Conservation (phyloP, 176 grass and related monocot genomes). For the Lolium multiflorum region DNA sequence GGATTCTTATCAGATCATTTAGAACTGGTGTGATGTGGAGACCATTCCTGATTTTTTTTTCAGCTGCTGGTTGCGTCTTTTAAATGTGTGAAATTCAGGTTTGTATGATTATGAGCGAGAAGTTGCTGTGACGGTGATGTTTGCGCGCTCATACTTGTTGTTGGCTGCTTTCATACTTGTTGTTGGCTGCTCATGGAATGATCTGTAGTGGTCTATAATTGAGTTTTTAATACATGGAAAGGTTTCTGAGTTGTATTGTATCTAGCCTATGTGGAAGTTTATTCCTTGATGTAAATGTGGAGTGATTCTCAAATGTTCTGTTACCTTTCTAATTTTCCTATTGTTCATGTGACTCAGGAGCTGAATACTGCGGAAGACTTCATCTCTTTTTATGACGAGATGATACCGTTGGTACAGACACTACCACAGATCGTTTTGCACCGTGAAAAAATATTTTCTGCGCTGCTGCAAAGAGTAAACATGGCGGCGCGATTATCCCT, state of each 20-base stretch:
- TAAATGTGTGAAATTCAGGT: neutral
- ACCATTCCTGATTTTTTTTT: neutral
- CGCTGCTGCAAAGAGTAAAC: constrained; percentile 73
- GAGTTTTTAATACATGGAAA: neutral
- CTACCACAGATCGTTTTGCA: constrained; percentile 92
- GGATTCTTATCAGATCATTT: constrained; percentile 1
- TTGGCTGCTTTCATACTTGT: no score
- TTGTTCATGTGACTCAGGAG: constrained; percentile 60
- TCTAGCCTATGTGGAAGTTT: constrained; percentile 19
- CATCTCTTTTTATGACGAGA: constrained; percentile 86
- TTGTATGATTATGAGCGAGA: constrained; percentile 24
- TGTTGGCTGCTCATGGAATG: constrained; percentile 4
- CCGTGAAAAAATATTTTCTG: constrained; percentile 72
- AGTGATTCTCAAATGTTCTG: neutral
- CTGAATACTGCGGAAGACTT: constrained; percentile 92
- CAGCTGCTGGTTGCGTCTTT: neutral
- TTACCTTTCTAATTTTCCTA: constrained; percentile 34
- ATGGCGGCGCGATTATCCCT: constrained; percentile 78
- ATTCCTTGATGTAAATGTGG: constrained; percentile 9
- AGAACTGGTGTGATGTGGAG: neutral
- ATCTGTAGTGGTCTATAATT: constrained; percentile 10
- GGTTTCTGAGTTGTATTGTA: constrained; percentile 16
- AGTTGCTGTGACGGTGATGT: constrained; percentile 5
- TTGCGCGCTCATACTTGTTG: neutral
- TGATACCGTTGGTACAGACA: constrained; percentile 86